These are phyloP conservation scores for Dissophora ornata DNA, from an alignment of 192 early-diverging fungal species.

Conservation along the genomic window DNA sequence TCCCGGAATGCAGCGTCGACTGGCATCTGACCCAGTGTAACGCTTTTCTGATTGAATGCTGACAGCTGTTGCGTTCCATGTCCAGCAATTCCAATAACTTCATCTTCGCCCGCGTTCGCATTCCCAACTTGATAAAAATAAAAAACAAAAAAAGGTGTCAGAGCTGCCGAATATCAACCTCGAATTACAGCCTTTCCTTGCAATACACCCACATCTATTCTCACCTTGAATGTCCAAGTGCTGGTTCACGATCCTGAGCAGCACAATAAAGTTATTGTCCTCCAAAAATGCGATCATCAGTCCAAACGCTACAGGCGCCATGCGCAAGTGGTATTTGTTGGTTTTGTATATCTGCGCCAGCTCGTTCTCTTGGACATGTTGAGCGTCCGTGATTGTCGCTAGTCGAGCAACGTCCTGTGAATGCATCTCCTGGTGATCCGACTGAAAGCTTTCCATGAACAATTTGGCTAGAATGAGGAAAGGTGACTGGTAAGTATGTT, in stretches of 20 bases:
- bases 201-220: not conserved
- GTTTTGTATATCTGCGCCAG: slow-evolving; percentile 81
- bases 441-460: slow-evolving; percentile 81
- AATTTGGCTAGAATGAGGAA: slow-evolving; percentile 72
- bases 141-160: too few relatives aligned
- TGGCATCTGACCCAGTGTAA: slow-evolving; percentile 80
- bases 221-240: slow-evolving; percentile 83
- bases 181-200: too few relatives aligned
- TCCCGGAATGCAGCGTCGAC: slow-evolving; percentile 77
- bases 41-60: slow-evolving; percentile 82
- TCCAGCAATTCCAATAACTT: slow-evolving; percentile 76
- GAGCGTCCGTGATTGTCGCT: slow-evolving; percentile 72
- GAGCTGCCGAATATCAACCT: too few relatives aligned
- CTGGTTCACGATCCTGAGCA: slow-evolving; percentile 93
- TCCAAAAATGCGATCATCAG: slow-evolving; percentile 92
- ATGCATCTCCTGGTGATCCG: slow-evolving; percentile 84
- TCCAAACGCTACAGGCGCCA: slow-evolving; percentile 90
- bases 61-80: slow-evolving; percentile 78
- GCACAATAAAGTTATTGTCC: slow-evolving; percentile 88
- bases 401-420: slow-evolving; percentile 77
- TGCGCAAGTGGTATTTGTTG: slow-evolving; percentile 86
- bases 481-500: too few relatives aligned
- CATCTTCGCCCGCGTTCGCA: slow-evolving; percentile 63
- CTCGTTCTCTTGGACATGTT: slow-evolving; percentile 85
- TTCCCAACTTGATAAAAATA: slow-evolving; percentile 6